A percentile compares a stretch with the other conserved stretches of the same genome.
These are phyloP conservation scores for Alternaria solani DNA, from an alignment of 2,329 filamentous ascomycete genomes.

Conservation along the genomic window DNA sequence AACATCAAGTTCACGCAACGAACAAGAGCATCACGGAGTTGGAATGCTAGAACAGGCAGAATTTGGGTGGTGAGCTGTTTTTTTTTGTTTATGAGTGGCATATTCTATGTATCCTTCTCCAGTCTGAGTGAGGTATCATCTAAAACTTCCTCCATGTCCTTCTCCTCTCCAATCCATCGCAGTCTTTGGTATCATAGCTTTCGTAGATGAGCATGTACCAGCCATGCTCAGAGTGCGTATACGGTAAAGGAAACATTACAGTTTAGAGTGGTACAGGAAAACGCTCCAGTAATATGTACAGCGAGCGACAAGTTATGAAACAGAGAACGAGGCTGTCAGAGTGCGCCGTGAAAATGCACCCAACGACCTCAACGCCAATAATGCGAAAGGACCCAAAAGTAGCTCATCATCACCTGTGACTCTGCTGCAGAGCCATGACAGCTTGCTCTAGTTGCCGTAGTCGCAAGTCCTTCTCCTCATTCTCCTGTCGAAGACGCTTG, in stretches of 20 bases:
- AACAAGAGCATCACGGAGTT: background rate
- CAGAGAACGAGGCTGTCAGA: slow-evolving; percentile 9
- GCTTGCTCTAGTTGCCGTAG: slow-evolving; percentile 47
- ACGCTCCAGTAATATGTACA: slow-evolving; percentile 16
- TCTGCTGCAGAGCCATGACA: slow-evolving; percentile 47
- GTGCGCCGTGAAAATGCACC: background rate
- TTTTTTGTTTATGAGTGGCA: background rate
- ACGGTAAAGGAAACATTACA: slow-evolving; percentile 12
- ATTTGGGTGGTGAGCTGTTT: background rate
- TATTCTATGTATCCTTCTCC: slow-evolving; percentile 2
- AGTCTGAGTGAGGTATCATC: slow-evolving; percentile 26
- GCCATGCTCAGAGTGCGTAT: slow-evolving; percentile 22
- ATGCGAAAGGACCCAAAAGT: background rate
- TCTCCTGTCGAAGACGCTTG: slow-evolving; percentile 52
- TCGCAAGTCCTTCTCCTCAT: slow-evolving; percentile 52
- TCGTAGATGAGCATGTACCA: slow-evolving; percentile 29
- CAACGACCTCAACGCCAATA: background rate
- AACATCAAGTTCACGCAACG: slow-evolving; percentile 5
- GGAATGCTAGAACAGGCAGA: background rate
- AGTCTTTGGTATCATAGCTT: slow-evolving; percentile 15
- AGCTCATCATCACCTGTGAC: slow-evolving; percentile 22
- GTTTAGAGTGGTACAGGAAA: slow-evolving; percentile 13
- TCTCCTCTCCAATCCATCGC: slow-evolving; percentile 5
- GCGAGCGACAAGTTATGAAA: slow-evolving; percentile 27
- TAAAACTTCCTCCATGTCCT: background rate